Evolutionary conservation across 805 yeast species (phyloP), one percentile per base, ranked within the genome.

Genomic region (Kodamaea nitidulidarum): DNA sequence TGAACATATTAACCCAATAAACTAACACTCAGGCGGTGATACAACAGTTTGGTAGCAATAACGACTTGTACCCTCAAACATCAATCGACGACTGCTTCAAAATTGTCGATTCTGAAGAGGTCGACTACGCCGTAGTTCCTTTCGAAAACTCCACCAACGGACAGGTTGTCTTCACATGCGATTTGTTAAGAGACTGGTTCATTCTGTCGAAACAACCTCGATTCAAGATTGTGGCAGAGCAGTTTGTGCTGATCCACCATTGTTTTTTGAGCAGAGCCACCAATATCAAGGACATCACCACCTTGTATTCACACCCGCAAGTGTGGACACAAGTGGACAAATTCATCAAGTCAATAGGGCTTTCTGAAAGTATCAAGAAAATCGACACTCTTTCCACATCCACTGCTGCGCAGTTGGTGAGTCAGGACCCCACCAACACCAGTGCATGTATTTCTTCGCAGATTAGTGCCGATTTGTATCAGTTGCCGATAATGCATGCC

Each of bases 91-190:
- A 76, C 16, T 91, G 97, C 55, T 84, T 91, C 56, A 65, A 70
- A 35, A 57, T 66, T 1, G 61, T 83, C 7, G 59, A 71, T 24
- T 48, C 59, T 3, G 62, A 62, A 14, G 49, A 51, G 3, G 80
- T 79, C n/a, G 81, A 80, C 38, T 80, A 67, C 53, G 81, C 91
- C 0, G 83, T 88, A 8, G 84, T 93, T 2, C 98, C 98, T 1
- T 76, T 87, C 49, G 97, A 91, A 52, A 91, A 91, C 63, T 88
- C 97, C 3, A 84, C 97, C 2, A 93, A 91, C 59, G 98, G 98
- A 0, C 90, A 84, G 48, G 98, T 93, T 5, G 84, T 81, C 1
- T 76, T 82, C 54, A 86, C 96, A 0, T 81, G 86, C 56, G 96
- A 88, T 54, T 65, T 88, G 10, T 65, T 91, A 21, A 66, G 95